These are phyloP conservation scores for Aspergillus alliaceus DNA, from an alignment of 2,329 filamentous ascomycete genomes.

Conservation along the genomic window DNA sequence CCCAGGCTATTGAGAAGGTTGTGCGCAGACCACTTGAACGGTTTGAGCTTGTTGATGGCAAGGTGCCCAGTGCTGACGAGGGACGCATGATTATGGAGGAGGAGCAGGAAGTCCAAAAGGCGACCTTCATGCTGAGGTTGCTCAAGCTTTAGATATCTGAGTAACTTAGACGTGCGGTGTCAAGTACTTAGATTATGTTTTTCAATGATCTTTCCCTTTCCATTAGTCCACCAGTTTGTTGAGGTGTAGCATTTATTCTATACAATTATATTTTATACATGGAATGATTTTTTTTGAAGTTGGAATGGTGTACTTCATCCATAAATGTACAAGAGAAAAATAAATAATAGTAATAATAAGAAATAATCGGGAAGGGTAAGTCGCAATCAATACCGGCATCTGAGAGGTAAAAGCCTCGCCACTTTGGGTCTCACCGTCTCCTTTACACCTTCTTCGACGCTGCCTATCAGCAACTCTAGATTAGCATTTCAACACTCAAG, in stretches of 20 bases:
- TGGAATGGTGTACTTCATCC: neutral
- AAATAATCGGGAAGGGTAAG: neutral
- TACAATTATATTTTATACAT: slow-evolving; percentile 2
- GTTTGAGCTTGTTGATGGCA: slow-evolving; percentile 60
- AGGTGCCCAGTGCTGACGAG: slow-evolving; percentile 54
- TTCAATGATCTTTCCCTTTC: neutral
- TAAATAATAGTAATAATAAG: neutral
- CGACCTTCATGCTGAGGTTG: slow-evolving; percentile 74
- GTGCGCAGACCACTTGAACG: slow-evolving; percentile 75
- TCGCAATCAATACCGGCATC: neutral
- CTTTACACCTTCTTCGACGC: slow-evolving; percentile 52
- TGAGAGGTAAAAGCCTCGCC: neutral
- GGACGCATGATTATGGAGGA: slow-evolving; percentile 73
- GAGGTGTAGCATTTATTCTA: slow-evolving; percentile 8
- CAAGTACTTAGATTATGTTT: slow-evolving; percentile 3
- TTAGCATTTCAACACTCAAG: slow-evolving; percentile 6
- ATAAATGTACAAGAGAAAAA: neutral
- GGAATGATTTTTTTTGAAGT: neutral
- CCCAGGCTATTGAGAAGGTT: slow-evolving; percentile 70
- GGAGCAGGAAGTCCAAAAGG: slow-evolving; percentile 81
- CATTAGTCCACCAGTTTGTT: neutral
- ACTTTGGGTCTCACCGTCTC: neutral
- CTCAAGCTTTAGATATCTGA: slow-evolving; percentile 62
- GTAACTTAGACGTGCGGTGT: neutral
- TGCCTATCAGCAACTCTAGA: slow-evolving; percentile 38